Conservation (phyloP, 805 yeast species). For the Ogataea nitratoaversa region DNA sequence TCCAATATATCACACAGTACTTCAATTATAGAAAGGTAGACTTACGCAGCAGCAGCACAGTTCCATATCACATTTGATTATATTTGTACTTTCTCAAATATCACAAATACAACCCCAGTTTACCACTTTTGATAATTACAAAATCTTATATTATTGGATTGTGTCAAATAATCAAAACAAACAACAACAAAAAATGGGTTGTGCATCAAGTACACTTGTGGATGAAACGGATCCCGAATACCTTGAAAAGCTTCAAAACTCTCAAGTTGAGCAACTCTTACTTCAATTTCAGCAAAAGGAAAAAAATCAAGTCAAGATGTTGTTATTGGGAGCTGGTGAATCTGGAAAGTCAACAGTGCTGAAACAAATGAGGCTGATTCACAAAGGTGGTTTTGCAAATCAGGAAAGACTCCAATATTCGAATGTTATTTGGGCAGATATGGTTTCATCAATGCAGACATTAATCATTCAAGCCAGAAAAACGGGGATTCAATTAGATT, state of each 20-base stretch:
- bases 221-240: conserved; percentile 47
- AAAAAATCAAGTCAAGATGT: conserved; percentile 60
- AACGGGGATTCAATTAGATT: conserved; percentile 57
- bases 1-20: no score
- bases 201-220: conserved; percentile 50
- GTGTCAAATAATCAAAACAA: background rate
- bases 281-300: conserved; percentile 48
- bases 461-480: conserved; percentile 73
- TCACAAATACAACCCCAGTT: no score
- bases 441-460: conserved; percentile 77
- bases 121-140: no score
- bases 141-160: no score
- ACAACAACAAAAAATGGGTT: conserved; percentile 51
- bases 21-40: no score
- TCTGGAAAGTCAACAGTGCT: conserved; percentile 91
- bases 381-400: conserved; percentile 77
- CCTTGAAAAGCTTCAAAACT: conserved; percentile 39
- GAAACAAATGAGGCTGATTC: conserved; percentile 81
- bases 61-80: no score
- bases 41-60: no score
- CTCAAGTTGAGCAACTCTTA: conserved; percentile 51
- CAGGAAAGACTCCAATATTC: conserved; percentile 77
- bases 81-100: no score
- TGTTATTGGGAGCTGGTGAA: conserved; percentile 92
- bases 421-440: conserved; percentile 90